Evolutionary conservation across 2,329 filamentous ascomycete species (phyloP), one percentile per base, ranked within the genome.

Genomic region (Drechslerella coelobrocha): DNA sequence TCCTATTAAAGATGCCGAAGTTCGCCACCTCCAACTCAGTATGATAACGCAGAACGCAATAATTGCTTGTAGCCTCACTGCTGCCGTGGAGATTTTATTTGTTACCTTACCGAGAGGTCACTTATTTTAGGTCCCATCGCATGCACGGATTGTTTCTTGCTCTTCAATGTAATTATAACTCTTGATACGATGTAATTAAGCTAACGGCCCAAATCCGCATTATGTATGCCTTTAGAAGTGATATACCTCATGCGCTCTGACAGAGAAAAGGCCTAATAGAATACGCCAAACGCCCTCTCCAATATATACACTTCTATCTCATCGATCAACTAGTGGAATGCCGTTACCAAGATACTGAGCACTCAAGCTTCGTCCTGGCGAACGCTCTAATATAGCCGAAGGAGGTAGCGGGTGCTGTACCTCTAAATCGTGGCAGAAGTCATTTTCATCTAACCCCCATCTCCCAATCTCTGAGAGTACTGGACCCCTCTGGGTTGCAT

Each of bases 31-130:
- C 5, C 65, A 69, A 23, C 52, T 69, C 1, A 69, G 57, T 45
- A 62, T 69, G 56, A 61, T 69, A 2, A 23, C 34, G 3, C 65
- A 69, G 23, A 69, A 69, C 39, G 65, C 52, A n/a, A 48, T 48
- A n/a, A 59, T 62, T 39, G 24, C 65, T 8, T 57, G 23, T 19
- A 10, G 41, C 21, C 34, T 69, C 7, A 48, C 65, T 14, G 34
- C 37, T 19, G 37, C 31, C 14, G 48, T 61, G 3, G 65, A 69
- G 37, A 53, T 62, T 27, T 39, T 62, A 27, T 69, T 69, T 62
- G 37, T 62, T 10, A 52, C 52, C n/a, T 53, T 69, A 29, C 65
- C 65, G 10, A 31, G 23, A 31, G 65, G 65, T 3, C 51, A 37
- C 47, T 52, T 61, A 12, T 69, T 69, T 19, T 69, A 57, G 29